A percentile compares a stretch with the other conserved stretches of the same genome.
phyloP scores from a whole-genome alignment of 129 eudicot genomes.

The Glebionis coronaria region DNA sequence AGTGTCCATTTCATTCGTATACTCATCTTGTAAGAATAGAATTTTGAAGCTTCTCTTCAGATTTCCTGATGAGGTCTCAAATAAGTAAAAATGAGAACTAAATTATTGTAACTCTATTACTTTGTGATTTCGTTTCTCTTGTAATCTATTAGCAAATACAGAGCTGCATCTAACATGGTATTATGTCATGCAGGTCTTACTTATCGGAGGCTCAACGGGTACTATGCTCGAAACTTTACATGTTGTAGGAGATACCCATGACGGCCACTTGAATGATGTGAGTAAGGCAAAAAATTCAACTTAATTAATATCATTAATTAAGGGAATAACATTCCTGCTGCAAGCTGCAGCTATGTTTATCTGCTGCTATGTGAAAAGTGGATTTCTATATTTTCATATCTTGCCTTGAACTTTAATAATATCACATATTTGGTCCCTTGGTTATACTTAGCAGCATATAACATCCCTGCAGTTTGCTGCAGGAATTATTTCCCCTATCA shows the following conservation, averaged over 20 bases:
- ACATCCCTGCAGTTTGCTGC: no score
- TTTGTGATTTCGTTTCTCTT: constrained; percentile 21
- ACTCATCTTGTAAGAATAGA: constrained; percentile 2
- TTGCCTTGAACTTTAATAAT: no score
- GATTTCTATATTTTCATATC: no score
- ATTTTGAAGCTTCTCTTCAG: constrained; percentile 5
- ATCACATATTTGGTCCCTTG: no score
- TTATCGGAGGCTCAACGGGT: constrained; percentile 99
- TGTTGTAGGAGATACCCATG: constrained; percentile 83
- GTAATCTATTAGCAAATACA: constrained; percentile 6
- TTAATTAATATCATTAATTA: background rate
- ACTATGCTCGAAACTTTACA: constrained; percentile 96
- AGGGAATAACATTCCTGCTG: no score
- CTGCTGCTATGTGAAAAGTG: no score
- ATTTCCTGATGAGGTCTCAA: constrained; percentile 8
- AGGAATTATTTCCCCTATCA: no score
- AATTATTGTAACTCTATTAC: constrained; percentile 1
- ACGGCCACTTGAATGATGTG: constrained; percentile 65
- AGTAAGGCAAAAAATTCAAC: constrained; percentile 31
- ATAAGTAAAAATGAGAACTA: constrained; percentile 7
- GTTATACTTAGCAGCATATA: no score
- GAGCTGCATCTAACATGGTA: constrained; percentile 14
- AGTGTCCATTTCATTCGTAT: constrained; percentile 4
- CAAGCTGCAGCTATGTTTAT: no score
- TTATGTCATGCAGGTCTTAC: constrained; percentile 62